These are phyloP conservation scores for Ustilago xerochloae DNA, from an alignment of 1,284 basidiomycete genomes.

Conservation along the genomic window DNA sequence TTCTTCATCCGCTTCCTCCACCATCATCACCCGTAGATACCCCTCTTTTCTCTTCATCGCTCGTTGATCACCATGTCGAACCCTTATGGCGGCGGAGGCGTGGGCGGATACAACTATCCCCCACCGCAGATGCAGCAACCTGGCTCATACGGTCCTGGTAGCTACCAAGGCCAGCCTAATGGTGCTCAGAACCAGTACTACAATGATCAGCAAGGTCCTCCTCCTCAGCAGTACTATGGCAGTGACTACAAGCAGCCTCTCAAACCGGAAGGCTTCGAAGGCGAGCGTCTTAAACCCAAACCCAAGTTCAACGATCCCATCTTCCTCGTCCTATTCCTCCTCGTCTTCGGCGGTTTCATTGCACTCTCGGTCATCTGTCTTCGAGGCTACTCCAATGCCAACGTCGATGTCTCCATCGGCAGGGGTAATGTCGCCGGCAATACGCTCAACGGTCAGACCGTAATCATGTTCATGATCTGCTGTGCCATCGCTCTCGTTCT, in stretches of 20 bases:
- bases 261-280: conserved; percentile 58
- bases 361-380: conserved; percentile 68
- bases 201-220: conserved; percentile 31
- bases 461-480: conserved; percentile 78
- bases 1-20: not conserved
- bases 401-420: conserved; percentile 43
- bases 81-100: conserved; percentile 28
- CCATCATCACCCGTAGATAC: conserved; percentile 2
- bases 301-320: conserved; percentile 62
- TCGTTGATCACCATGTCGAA: conserved; percentile 36
- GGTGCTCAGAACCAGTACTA: conserved; percentile 56
- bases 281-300: conserved; percentile 55
- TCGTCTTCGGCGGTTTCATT: conserved; percentile 67
- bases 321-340: conserved; percentile 68
- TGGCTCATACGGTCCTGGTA: conserved; percentile 26
- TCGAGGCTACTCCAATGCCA: conserved; percentile 42
- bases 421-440: conserved; percentile 77
- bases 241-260: conserved; percentile 50
- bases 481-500: conserved; percentile 75
- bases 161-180: conserved; percentile 49
- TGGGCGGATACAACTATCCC: conserved; percentile 12
- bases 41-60: not conserved
- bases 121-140: conserved; percentile 46
- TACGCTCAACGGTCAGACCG: conserved; percentile 77
- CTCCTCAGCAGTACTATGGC: conserved; percentile 45